phyloP scores from a whole-genome alignment of 73 alveolate genomes.

The Blepharisma stoltei region DNA sequence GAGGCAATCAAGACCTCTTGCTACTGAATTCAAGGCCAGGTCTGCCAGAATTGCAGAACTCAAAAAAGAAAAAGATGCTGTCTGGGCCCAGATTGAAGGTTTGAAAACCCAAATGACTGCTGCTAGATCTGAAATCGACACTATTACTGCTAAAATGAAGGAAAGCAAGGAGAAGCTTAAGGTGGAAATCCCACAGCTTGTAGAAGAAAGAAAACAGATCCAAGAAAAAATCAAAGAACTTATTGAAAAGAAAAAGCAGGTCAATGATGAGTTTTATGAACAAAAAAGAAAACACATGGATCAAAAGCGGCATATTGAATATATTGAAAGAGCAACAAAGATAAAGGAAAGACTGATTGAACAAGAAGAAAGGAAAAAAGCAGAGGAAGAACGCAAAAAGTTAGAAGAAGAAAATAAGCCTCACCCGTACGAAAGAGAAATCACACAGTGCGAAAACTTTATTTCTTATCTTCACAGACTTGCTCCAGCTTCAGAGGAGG shows the following conservation, averaged over 20 bases:
- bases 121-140: not conserved
- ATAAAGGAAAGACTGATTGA: not conserved
- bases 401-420: slow-evolving; percentile 1
- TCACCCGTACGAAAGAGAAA: slow-evolving; percentile 3
- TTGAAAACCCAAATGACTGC: not conserved
- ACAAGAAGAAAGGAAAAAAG: slow-evolving; percentile 7
- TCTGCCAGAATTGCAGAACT: not conserved
- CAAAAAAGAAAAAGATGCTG: not conserved
- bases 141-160: not conserved
- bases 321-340: not conserved
- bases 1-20: slow-evolving; percentile 1
- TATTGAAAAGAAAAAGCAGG: not conserved
- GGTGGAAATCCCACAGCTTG: not conserved
- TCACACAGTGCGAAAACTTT: not conserved
- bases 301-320: not conserved
- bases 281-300: not conserved
- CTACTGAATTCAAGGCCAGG: not conserved
- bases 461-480: not conserved
- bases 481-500: not conserved
- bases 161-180: not conserved
- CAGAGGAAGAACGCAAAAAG: slow-evolving; percentile 13
- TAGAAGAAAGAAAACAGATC: not conserved
- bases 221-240: not conserved
- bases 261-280: slow-evolving; percentile 4
- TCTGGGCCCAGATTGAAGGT: slow-evolving; percentile 6